Evolutionary conservation across 106 monocot genomes (phyloP).

Genomic region (Acorus calamus): DNA sequence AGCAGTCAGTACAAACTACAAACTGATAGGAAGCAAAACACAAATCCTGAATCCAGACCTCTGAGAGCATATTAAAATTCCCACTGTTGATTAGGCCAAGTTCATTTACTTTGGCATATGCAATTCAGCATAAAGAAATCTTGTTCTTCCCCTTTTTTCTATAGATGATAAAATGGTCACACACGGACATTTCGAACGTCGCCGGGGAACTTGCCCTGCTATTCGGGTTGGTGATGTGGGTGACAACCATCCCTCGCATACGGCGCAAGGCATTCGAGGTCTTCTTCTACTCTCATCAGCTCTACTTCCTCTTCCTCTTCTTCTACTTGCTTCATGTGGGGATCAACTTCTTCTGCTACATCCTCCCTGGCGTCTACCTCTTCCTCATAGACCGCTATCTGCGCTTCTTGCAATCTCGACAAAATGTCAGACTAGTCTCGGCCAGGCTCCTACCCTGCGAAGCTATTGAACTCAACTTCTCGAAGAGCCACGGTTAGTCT

Average conservation of each 20-base stretch:
- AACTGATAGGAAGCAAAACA: no score
- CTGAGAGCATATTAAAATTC: no score
- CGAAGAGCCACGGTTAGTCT: slow-evolving; percentile 47
- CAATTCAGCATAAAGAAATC: no score
- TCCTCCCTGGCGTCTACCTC: slow-evolving; percentile 74
- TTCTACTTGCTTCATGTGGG: slow-evolving; percentile 61
- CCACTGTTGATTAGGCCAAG: no score
- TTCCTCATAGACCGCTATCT: slow-evolving; percentile 77
- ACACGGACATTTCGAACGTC: slow-evolving; percentile 27
- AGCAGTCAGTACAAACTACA: no score
- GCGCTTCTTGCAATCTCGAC: slow-evolving; percentile 60
- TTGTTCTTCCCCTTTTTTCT: not conserved
- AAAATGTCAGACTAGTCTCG: slow-evolving; percentile 40
- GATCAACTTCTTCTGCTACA: slow-evolving; percentile 29
- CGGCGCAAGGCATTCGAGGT: slow-evolving; percentile 70
- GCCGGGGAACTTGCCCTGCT: slow-evolving; percentile 67
- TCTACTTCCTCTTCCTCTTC: slow-evolving; percentile 64
- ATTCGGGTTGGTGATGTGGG: slow-evolving; percentile 50
- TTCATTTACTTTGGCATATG: no score
- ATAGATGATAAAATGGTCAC: slow-evolving; percentile 65
- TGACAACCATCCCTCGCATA: slow-evolving; percentile 46
- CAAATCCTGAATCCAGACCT: no score
- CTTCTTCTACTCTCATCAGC: slow-evolving; percentile 79
- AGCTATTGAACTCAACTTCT: slow-evolving; percentile 69
- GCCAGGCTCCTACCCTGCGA: slow-evolving; percentile 65